Evolutionary conservation across 805 yeast genomes (phyloP).

Genomic region (Kazachstania psychrophila): DNA sequence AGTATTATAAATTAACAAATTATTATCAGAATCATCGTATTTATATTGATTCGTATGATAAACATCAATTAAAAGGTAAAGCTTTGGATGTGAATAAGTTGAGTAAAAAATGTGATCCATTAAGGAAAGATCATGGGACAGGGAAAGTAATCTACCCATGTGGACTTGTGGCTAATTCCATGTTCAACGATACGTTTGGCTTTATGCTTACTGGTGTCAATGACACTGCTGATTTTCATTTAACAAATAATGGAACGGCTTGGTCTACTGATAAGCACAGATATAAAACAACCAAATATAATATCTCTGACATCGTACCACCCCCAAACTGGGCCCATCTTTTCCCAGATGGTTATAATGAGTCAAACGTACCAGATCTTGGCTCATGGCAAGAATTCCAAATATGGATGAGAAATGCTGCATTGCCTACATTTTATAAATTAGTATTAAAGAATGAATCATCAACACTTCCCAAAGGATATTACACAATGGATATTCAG

Average conservation of each 20-base stretch:
- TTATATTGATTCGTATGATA: conserved; percentile 77
- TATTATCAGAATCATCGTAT: conserved; percentile 93
- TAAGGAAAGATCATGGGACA: conserved; percentile 13
- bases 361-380: conserved; percentile 59
- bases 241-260: conserved; percentile 49
- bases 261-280: conserved; percentile 61
- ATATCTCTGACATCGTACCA: conserved; percentile 54
- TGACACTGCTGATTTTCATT: conserved; percentile 28
- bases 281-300: conserved; percentile 54
- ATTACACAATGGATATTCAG: conserved; percentile 57
- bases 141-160: conserved; percentile 57
- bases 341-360: conserved; percentile 67
- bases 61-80: conserved; percentile 69
- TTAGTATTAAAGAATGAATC: conserved; percentile 65
- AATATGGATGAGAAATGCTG: conserved; percentile 91
- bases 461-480: conserved; percentile 48
- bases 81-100: conserved; percentile 48
- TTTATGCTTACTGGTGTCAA: conserved; percentile 35
- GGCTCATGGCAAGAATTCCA: conserved; percentile 60
- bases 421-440: conserved; percentile 80
- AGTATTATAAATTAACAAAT: conserved; percentile 80
- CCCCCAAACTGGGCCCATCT: conserved; percentile 73
- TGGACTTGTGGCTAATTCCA: conserved; percentile 71
- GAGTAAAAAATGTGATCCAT: conserved; percentile 32
- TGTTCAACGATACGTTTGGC: conserved; percentile 67